phyloP scores from a whole-genome alignment of 2,329 filamentous ascomycete genomes.

The Moelleriella libera region DNA sequence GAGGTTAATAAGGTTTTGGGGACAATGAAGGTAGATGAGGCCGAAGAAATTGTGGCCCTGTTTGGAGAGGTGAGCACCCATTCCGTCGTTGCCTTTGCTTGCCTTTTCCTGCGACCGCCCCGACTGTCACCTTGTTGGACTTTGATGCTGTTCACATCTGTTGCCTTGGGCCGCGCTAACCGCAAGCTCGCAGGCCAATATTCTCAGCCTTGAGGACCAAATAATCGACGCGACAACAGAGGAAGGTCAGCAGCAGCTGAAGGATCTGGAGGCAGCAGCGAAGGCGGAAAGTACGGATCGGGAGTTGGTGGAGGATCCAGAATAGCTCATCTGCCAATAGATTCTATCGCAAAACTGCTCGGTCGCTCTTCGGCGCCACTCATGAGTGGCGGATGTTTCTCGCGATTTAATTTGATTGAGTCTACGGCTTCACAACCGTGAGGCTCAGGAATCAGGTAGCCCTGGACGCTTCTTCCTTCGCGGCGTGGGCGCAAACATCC shows the following conservation, averaged over 20 bases:
- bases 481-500: no score
- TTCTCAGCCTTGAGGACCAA: constrained; percentile 81
- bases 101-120: background rate
- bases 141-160: background rate
- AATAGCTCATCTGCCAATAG: background rate
- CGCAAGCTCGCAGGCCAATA: constrained; percentile 44
- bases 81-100: no score
- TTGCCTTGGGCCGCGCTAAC: background rate
- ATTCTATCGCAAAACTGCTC: no score
- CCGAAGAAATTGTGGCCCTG: constrained; percentile 70
- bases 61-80: constrained; percentile 49
- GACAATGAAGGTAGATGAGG: constrained; percentile 78
- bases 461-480: no score
- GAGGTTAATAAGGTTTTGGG: constrained; percentile 45
- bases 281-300: constrained; percentile 11
- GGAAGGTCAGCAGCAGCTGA: constrained; percentile 64
- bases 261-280: constrained; percentile 51
- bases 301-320: constrained; percentile 2
- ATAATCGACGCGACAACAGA: constrained; percentile 93
- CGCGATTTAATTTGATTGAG: no score
- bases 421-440: no score
- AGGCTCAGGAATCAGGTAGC: no score
- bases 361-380: no score
- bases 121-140: background rate
- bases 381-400: no score